Base-by-base conservation (phyloP, 352 stramenopile species). In the Phytopythium oedochilum region DNA sequence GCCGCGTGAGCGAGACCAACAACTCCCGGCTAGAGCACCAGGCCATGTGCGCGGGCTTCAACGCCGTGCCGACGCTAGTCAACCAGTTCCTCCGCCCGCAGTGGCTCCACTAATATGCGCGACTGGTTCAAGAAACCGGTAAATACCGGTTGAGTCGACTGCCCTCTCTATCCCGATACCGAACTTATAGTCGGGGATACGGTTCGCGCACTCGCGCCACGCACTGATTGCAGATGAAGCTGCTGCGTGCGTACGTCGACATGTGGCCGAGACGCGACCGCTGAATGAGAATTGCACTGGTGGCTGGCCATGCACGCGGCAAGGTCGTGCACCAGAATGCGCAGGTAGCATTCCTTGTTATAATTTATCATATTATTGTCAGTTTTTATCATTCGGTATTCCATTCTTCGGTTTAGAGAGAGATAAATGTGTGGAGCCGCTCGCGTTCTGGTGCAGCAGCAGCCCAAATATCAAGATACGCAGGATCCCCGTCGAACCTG, bases 61-160 rank as follows among this genome's bases (percentile, higher is more conserved):
- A 62, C 23, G 65, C 51, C 22, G 63, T 75, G 36, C 63, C 66
- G 2, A 50, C 48, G 20, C 63, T 71, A 5, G 63, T 71, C 0
- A 53, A 75, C 46, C 56, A 64, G 38, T 75, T 75, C n/a, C 8
- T 75, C 34, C 63, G 57, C 4, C 59, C 51, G n/a, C 26, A 46
- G 17, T 35, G 44, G 25, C 44, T 50, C 23, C 2, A 20, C 10
- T 15, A 15, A 20, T 11, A 5, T 3, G 14, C 12, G 12, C 35
- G 31, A 36, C 40, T 15, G 10, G 40, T 5, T 14, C 38, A 8
- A 8, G 6, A 23, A 47, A 47, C 40, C 40, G 40, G 20, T 26
- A 18, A 26, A 23, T 28, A 47, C 40, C 40, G 40, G 40, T 47
- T 29, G n/a, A n/a, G n/a, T n/a, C n/a, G n/a, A n/a, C 25, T 23